A percentile compares a stretch with the other conserved stretches of the same genome.
Evolutionary conservation across 768 basidiomycete species (phyloP).

Genomic region (Hygrocybe punicea): DNA sequence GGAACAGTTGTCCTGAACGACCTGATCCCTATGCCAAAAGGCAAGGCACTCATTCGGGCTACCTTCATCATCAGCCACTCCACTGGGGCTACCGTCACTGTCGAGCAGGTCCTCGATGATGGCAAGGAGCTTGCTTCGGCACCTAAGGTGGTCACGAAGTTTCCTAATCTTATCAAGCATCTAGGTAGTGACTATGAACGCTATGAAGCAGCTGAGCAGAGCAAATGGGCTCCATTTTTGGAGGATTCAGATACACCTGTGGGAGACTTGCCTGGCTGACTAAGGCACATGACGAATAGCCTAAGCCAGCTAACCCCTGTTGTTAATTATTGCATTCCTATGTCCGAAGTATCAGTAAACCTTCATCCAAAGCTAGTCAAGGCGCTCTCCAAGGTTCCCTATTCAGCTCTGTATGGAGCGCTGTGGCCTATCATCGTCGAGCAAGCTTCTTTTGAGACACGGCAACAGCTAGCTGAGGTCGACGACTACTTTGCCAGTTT

Average conservation of each 20-base stretch:
- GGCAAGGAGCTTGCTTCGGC: background rate
- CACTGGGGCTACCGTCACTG: background rate
- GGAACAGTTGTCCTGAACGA: background rate
- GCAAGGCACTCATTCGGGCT: background rate
- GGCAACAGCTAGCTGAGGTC: background rate
- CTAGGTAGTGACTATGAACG: background rate
- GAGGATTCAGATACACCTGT: background rate
- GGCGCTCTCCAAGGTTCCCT: background rate
- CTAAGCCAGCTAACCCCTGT: too few relatives aligned
- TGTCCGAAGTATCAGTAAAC: background rate
- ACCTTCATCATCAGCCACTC: background rate
- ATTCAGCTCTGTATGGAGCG: background rate
- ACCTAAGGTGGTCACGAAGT: background rate
- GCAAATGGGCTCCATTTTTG: background rate
- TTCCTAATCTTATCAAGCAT: background rate
- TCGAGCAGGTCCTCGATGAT: background rate
- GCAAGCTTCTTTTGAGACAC: background rate
- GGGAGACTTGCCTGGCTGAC: background rate
- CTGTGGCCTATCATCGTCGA: conserved; percentile 1
- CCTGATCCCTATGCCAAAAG: background rate
- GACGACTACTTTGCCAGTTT: background rate
- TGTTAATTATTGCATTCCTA: too few relatives aligned
- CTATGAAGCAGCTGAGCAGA: background rate
- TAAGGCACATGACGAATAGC: too few relatives aligned
- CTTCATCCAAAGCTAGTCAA: background rate